These are phyloP conservation scores for Calamus simplicifolius DNA, from an alignment of 176 grass and related monocot genomes.

Conservation along the genomic window DNA sequence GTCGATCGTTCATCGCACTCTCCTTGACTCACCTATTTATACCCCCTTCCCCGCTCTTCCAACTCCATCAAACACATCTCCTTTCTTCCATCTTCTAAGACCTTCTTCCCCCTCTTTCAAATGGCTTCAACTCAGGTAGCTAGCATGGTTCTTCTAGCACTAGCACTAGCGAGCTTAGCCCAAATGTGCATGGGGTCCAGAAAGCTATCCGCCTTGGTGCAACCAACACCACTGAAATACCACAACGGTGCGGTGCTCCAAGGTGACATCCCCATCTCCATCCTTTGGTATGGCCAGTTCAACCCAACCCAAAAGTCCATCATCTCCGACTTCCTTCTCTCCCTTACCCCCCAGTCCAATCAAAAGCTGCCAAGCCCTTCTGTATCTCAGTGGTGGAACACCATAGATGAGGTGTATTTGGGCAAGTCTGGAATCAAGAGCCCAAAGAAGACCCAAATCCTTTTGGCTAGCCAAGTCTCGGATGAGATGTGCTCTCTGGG, in stretches of 20 bases:
- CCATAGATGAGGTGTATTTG: slow-evolving; percentile 30
- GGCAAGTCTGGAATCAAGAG: slow-evolving; percentile 1
- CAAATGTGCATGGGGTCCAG: slow-evolving; percentile 22
- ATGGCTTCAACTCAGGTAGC: slow-evolving; percentile 28
- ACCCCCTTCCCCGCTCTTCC: neutral
- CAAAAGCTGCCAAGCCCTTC: slow-evolving; percentile 20
- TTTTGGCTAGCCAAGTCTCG: slow-evolving; percentile 28
- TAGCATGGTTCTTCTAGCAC: slow-evolving; percentile 3
- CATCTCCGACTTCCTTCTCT: slow-evolving; percentile 66
- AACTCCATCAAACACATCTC: neutral
- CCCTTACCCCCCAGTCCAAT: slow-evolving; percentile 7
- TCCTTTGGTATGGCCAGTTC: slow-evolving; percentile 89
- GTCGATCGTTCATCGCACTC: too few species aligned
- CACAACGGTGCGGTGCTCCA: slow-evolving; percentile 50
- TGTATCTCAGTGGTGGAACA: slow-evolving; percentile 48
- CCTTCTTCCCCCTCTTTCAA: neutral
- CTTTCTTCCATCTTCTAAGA: neutral
- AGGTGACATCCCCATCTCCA: slow-evolving; percentile 48
- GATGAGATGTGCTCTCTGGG: slow-evolving; percentile 49
- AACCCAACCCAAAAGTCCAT: slow-evolving; percentile 44
- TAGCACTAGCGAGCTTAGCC: slow-evolving; percentile 12
- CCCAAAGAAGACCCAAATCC: slow-evolving; percentile 18
- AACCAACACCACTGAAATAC: slow-evolving; percentile 40
- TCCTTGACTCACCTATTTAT: too few species aligned
- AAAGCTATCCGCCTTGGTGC: slow-evolving; percentile 43